phyloP scores from a whole-genome alignment of 805 yeast species.

The Lachancea dasiensis region DNA sequence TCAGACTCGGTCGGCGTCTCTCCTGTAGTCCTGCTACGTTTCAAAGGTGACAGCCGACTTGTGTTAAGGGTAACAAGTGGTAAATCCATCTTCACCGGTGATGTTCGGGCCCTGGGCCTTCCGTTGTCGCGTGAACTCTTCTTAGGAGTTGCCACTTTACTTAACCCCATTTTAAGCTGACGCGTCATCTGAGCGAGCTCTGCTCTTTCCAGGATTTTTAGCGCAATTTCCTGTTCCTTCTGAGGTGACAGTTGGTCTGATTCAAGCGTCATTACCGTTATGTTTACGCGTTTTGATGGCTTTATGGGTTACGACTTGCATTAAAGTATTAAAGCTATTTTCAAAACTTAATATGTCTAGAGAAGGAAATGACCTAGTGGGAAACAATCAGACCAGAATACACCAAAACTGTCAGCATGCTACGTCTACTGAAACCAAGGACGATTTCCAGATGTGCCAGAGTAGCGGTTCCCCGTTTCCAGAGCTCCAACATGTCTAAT shows the following conservation, averaged over 20 bases:
- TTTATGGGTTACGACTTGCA: background rate
- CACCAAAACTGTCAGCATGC: background rate
- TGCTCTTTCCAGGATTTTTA: constrained; percentile 31
- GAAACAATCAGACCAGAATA: background rate
- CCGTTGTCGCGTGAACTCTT: constrained; percentile 7
- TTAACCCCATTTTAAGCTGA: constrained; percentile 29
- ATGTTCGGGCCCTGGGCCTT: constrained; percentile 10
- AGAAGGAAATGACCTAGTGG: background rate
- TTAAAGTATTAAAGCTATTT: no score
- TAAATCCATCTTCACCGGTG: constrained; percentile 13
- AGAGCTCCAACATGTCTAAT: background rate
- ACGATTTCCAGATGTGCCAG: background rate
- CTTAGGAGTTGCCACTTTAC: constrained; percentile 26
- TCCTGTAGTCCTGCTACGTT: constrained; percentile 2
- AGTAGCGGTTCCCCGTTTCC: background rate
- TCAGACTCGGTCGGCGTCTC: constrained; percentile 10
- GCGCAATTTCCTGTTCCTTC: constrained; percentile 30
- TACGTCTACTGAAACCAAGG: background rate
- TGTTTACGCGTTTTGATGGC: constrained; percentile 8
- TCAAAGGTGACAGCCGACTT: constrained; percentile 8
- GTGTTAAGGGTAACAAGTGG: background rate
- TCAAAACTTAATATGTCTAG: background rate
- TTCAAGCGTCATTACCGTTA: background rate
- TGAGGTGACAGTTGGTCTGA: constrained; percentile 19
- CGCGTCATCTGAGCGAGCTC: constrained; percentile 34